Base-by-base conservation (phyloP, 805 yeast species). In the Saccharomycodes ludwigii region DNA sequence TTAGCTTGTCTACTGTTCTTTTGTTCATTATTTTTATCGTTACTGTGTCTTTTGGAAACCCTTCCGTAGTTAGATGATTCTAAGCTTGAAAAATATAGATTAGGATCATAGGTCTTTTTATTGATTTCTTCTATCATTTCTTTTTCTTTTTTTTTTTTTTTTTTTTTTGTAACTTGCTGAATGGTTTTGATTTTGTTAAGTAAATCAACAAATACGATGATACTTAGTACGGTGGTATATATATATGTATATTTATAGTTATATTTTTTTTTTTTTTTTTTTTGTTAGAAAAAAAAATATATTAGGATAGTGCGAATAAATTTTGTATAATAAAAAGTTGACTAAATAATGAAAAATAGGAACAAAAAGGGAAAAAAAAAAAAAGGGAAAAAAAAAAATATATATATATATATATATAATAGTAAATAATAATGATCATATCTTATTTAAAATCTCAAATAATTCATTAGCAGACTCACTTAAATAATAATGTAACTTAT, bases 381-480 rank as follows among this genome's bases (percentile, higher is more conserved):
- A n/a, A n/a, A n/a, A n/a, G n/a, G n/a, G n/a, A n/a, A n/a, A n/a
- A n/a, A n/a, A n/a, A n/a, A n/a, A n/a, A n/a, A n/a, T n/a, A n/a
- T n/a, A n/a, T n/a, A n/a, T n/a, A n/a, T n/a, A n/a, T n/a, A n/a
- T n/a, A n/a, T n/a, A n/a, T n/a, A n/a, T n/a, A n/a, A n/a, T 24
- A 26, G 18, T n/a, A n/a, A n/a, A n/a, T n/a, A n/a, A n/a, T n/a
- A n/a, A n/a, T n/a, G n/a, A n/a, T n/a, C n/a, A n/a, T n/a, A n/a
- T 26, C 13, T 29, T 42, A 38, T 34, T 28, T 38, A 86, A 71
- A 17, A 78, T 64, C 31, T 71, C 78, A 43, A 67, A 79, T 57
- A 88, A 61, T 57, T 88, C 94, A 44, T 76, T 76, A 19, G 94
- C 94, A 26, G 91, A 73, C 43, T 76, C 72, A 30, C 73, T 68